phyloP scores from a whole-genome alignment of 1,284 basidiomycete genomes.

The Fomitopsis schrenkii region DNA sequence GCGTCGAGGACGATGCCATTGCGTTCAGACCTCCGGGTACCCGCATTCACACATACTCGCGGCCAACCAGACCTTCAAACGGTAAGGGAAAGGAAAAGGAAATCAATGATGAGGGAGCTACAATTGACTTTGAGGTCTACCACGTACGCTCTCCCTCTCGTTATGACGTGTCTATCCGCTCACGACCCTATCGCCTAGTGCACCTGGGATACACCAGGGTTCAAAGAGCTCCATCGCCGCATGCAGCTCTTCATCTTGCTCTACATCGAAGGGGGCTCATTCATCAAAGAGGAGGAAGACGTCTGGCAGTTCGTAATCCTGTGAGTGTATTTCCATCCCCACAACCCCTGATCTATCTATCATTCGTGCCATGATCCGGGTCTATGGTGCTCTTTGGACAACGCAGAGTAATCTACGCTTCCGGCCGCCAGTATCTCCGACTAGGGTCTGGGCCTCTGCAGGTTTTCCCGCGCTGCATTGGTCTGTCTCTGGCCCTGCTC shows the following conservation, averaged over 20 bases:
- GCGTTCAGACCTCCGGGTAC: constrained; percentile 78
- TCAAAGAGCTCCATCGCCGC: constrained; percentile 87
- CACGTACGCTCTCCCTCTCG: constrained; percentile 47
- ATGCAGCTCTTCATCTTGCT: constrained; percentile 95
- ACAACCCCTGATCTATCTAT: too few relatives aligned
- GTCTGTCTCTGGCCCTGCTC: background rate
- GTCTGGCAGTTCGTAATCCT: constrained; percentile 84
- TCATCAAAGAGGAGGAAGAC: constrained; percentile 88
- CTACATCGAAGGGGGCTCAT: constrained; percentile 94
- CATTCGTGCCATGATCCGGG: background rate
- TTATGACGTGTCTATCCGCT: background rate
- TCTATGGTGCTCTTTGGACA: background rate
- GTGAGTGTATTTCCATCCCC: constrained; percentile 41
- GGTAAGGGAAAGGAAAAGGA: constrained; percentile 42
- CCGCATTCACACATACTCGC: constrained; percentile 73
- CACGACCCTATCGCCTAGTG: constrained; percentile 33
- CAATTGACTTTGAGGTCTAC: constrained; percentile 79
- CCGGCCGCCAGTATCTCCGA: background rate
- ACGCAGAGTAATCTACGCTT: background rate
- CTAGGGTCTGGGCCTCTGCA: background rate
- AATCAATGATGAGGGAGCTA: constrained; percentile 52
- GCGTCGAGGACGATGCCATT: constrained; percentile 70
- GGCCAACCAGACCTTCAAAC: constrained; percentile 34
- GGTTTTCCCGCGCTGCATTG: background rate
- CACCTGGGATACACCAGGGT: constrained; percentile 86